Evolutionary conservation across 2,329 filamentous ascomycete species (phyloP).

Genomic region (Hortaea sp.): DNA sequence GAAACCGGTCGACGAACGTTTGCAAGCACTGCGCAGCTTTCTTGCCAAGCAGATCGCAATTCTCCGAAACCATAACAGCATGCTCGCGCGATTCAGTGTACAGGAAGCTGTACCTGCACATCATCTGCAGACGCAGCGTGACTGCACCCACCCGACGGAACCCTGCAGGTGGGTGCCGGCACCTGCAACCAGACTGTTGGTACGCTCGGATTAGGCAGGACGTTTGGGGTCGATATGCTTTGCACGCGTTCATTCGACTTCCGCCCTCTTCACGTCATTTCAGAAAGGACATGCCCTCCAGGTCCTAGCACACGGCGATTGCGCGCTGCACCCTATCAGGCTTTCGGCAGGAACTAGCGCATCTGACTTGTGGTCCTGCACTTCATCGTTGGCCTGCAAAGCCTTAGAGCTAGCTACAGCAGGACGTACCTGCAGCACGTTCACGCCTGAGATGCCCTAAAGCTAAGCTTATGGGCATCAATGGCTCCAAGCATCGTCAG

Average conservation of each 20-base stretch:
- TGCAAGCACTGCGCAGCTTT: not conserved
- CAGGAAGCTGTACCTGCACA: constrained; percentile 18
- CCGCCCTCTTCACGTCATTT: not conserved
- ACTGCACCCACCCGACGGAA: constrained; percentile 16
- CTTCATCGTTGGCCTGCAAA: not conserved
- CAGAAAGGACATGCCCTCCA: not conserved
- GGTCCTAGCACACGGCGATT: not conserved
- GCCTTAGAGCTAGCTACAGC: not conserved
- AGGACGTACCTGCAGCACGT: constrained; percentile 1
- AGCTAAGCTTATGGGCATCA: not conserved
- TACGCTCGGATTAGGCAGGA: constrained; percentile 7
- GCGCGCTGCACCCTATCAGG: not conserved
- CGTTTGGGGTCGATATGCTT: constrained; percentile 9
- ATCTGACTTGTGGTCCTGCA: constrained; percentile 1
- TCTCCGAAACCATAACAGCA: not conserved
- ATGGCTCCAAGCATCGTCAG: no score
- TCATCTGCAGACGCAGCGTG: constrained; percentile 25
- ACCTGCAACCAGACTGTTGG: constrained; percentile 12
- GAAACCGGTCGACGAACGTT: constrained; percentile 9
- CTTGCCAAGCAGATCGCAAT: not conserved
- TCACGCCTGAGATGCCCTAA: not conserved
- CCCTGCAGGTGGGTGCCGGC: constrained; percentile 15
- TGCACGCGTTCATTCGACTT: constrained; percentile 1
- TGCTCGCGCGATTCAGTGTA: not conserved
- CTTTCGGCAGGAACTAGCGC: not conserved